Conservation (phyloP, 169 alveolate genomes). For the Plasmodium yoelii region DNA sequence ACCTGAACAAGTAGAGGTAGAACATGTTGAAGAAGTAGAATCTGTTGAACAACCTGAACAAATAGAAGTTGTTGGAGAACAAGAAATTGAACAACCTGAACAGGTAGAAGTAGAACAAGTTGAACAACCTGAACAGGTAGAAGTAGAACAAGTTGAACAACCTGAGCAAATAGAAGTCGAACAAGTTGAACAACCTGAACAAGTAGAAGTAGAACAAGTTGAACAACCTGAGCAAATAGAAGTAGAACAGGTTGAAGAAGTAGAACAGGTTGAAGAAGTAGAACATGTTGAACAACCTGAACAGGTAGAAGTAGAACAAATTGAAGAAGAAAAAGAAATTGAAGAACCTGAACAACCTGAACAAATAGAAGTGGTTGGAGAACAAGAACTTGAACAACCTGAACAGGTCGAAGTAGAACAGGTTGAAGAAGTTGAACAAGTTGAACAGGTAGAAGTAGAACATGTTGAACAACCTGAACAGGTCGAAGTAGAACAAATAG, state of each 20-base stretch:
- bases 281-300: background rate
- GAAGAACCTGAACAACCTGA: background rate
- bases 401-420: background rate
- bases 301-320: background rate
- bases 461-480: background rate
- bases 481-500: no score
- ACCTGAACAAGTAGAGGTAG: background rate
- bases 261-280: conserved; percentile 2
- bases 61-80: background rate
- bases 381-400: background rate
- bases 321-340: background rate
- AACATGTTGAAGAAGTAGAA: background rate
- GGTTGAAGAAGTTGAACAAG: background rate
- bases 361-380: background rate
- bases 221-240: background rate
- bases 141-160: background rate
- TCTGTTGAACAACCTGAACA: no score
- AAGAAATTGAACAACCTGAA: background rate
- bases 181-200: background rate
- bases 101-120: conserved; percentile 3
- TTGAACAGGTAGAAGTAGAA: background rate
- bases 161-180: background rate
- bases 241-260: conserved; percentile 9
- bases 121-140: background rate
- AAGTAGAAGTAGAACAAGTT: background rate